Evolutionary conservation across 768 basidiomycete genomes (phyloP).

Genomic region (Boletus vermiculosoides): DNA sequence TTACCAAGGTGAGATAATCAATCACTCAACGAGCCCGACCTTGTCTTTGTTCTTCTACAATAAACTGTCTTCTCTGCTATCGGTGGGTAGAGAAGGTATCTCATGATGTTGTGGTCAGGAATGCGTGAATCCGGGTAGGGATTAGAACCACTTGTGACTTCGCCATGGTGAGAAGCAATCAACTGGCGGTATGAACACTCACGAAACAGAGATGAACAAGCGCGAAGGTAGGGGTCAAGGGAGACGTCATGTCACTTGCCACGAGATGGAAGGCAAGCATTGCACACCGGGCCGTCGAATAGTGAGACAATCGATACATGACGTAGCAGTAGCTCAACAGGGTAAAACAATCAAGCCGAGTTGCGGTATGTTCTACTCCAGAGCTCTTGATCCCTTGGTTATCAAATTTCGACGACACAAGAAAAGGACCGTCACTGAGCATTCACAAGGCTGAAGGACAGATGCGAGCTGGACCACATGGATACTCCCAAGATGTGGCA

Average conservation of each 20-base stretch:
- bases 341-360: background rate
- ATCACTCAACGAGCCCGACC: background rate
- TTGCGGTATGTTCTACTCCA: background rate
- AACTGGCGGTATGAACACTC: too few species aligned
- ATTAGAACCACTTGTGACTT: background rate
- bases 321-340: too few species aligned
- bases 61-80: background rate
- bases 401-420: background rate
- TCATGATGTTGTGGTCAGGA: background rate
- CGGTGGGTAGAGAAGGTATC: background rate
- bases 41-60: too few species aligned
- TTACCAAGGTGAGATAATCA: background rate
- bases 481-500: background rate
- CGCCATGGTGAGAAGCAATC: background rate
- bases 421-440: background rate
- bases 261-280: background rate
- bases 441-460: background rate
- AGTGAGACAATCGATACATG: background rate
- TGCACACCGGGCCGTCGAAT: background rate
- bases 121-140: background rate
- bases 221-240: background rate
- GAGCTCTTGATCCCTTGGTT: background rate
- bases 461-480: background rate
- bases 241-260: background rate
- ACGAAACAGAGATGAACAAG: background rate